Percentiles rank a stretch among this genome's conserved stretches.
Evolutionary conservation across 371 early-diverging fungal genomes (phyloP).

Genomic region (Mortierella sp.): DNA sequence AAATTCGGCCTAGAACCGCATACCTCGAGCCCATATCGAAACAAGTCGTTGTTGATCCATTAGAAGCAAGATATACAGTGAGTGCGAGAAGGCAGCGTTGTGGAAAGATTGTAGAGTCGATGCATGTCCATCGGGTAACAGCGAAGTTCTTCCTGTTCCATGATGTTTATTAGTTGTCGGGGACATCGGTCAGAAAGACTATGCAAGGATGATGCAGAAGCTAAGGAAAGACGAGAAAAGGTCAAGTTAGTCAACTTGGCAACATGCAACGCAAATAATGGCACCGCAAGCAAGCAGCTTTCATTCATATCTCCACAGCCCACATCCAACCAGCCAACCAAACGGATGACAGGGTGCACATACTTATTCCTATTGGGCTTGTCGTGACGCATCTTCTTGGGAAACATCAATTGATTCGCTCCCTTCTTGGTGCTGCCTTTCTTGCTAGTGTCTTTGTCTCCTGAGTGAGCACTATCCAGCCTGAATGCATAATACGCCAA

Average conservation of each 20-base stretch:
- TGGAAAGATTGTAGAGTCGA: background rate
- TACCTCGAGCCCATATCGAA: background rate
- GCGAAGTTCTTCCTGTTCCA: no score
- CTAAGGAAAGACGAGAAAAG: background rate
- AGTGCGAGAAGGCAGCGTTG: background rate
- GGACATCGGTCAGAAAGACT: background rate
- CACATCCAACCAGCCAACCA: background rate
- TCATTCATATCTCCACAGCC: no score
- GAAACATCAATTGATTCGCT: constrained; percentile 19
- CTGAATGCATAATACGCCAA: constrained; percentile 83
- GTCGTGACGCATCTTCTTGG: constrained; percentile 55
- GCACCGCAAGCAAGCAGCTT: no score
- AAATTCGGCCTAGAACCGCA: background rate
- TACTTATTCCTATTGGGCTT: constrained; percentile 59
- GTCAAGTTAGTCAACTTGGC: background rate
- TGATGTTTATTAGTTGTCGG: background rate
- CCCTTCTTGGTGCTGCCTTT: background rate
- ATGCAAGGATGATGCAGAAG: constrained; percentile 34
- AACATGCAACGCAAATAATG: background rate
- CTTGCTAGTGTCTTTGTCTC: background rate
- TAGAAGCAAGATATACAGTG: background rate
- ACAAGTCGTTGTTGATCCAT: no score
- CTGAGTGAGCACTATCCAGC: constrained; percentile 18
- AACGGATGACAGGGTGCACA: background rate
- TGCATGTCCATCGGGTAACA: background rate